A percentile compares a stretch with the other conserved stretches of the same genome.
Conservation (phyloP, 495 filamentous ascomycete genomes). For the Tuber melanosporum region DNA sequence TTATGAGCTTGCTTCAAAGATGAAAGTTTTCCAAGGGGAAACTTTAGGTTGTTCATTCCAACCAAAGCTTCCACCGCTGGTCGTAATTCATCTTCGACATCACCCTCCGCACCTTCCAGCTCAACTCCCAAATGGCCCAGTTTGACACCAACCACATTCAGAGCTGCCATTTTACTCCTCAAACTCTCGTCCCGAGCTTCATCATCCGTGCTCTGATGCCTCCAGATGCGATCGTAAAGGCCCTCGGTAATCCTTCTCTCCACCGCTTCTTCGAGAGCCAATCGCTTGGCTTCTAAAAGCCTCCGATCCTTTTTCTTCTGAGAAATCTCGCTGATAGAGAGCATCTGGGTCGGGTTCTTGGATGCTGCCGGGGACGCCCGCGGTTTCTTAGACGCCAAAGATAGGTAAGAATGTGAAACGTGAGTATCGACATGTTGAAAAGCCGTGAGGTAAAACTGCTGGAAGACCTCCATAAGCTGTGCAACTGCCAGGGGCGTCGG, state of each 20-base stretch:
- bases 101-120: conserved; percentile 44
- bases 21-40: conserved; percentile 84
- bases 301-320: conserved; percentile 71
- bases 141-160: conserved; percentile 83
- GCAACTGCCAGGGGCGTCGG: conserved; percentile 76
- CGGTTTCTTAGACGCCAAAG: conserved; percentile 40
- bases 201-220: conserved; percentile 85
- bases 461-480: conserved; percentile 76
- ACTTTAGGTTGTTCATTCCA: conserved; percentile 78
- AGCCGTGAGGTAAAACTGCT: conserved; percentile 85
- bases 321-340: conserved; percentile 77
- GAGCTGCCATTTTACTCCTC: conserved; percentile 84
- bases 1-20: conserved; percentile 85
- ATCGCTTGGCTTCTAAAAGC: conserved; percentile 65
- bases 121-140: conserved; percentile 80
- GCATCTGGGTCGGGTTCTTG: conserved; percentile 65
- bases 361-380: conserved; percentile 42
- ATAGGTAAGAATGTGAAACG: conserved; percentile 52
- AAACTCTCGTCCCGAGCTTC: conserved; percentile 93
- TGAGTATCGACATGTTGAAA: conserved; percentile 80
- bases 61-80: conserved; percentile 65
- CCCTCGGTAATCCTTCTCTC: conserved; percentile 80
- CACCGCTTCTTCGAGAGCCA: conserved; percentile 81
- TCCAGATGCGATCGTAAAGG: conserved; percentile 80
- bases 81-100: conserved; percentile 50